Conservation (phyloP, 257 asterid genomes). For the Nicotiana undulata region DNA sequence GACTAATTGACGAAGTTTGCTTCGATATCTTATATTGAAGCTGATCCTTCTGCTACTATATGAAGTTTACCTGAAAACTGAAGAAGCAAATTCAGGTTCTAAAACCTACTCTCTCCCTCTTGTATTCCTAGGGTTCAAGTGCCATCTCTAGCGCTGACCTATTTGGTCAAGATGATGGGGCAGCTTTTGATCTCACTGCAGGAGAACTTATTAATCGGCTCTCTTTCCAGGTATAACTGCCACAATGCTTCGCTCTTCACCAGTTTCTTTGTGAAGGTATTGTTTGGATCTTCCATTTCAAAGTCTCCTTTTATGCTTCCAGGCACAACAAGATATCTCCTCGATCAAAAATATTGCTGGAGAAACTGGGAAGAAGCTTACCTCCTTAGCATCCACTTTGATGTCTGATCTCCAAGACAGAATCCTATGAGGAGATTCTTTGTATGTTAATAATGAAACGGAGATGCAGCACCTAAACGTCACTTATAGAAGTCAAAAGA, state of each 20-base stretch:
- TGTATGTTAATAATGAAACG: constrained; percentile 12
- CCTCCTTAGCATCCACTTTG: constrained; percentile 64
- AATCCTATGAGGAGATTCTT: constrained; percentile 44
- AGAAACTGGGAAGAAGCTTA: constrained; percentile 89
- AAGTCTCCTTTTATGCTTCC: neutral
- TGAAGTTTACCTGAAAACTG: neutral
- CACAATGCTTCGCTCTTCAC: neutral
- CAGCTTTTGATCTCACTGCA: constrained; percentile 52
- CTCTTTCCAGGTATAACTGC: constrained; percentile 74
- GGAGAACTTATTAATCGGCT: constrained; percentile 78
- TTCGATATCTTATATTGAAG: neutral
- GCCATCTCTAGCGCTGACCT: constrained; percentile 96
- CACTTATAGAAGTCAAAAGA: neutral
- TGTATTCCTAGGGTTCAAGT: constrained; percentile 59
- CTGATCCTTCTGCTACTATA: neutral
- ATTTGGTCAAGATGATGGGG: constrained; percentile 45
- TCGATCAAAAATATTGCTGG: constrained; percentile 90
- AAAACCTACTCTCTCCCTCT: neutral
- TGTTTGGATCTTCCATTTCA: neutral
- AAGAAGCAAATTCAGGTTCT: neutral
- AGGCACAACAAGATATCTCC: constrained; percentile 97
- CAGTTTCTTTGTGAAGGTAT: neutral
- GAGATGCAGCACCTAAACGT: neutral
- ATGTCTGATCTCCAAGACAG: constrained; percentile 91
- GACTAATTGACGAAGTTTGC: neutral